These are phyloP conservation scores for Psidium guajava DNA, from an alignment of 345 rosid species.

Conservation along the genomic window DNA sequence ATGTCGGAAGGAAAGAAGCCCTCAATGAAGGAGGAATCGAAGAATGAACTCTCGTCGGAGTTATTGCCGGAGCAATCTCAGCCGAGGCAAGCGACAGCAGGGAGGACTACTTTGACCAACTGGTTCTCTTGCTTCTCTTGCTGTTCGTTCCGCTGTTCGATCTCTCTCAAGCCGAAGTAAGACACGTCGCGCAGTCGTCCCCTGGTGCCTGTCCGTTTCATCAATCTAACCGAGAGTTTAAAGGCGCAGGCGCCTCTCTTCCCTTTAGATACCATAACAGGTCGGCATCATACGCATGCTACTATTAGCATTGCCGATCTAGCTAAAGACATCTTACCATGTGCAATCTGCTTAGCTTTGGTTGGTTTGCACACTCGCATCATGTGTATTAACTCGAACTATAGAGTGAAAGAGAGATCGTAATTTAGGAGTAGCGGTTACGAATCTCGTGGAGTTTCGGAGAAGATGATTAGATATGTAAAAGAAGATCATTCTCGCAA, in stretches of 20 bases:
- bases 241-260: background rate
- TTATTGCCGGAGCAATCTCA: constrained; percentile 1
- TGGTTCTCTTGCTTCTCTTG: constrained; percentile 56
- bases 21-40: background rate
- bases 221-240: background rate
- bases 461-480: background rate
- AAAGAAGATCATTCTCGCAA: background rate
- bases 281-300: background rate
- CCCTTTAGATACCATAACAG: background rate
- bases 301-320: background rate
- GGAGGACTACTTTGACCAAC: constrained; percentile 3
- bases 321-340: background rate
- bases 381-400: background rate
- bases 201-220: background rate
- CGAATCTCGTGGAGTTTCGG: background rate
- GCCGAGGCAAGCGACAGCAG: constrained; percentile 3
- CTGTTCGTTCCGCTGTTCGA: constrained; percentile 15
- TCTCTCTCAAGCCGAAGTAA: constrained; percentile 1
- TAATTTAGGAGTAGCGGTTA: background rate
- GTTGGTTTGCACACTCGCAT: background rate
- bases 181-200: background rate
- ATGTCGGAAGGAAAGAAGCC: background rate
- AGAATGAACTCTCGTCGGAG: background rate
- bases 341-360: background rate
- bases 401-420: background rate